Base-by-base conservation (phyloP, 371 early-diverging fungal species). In the Mucor plumbeus region DNA sequence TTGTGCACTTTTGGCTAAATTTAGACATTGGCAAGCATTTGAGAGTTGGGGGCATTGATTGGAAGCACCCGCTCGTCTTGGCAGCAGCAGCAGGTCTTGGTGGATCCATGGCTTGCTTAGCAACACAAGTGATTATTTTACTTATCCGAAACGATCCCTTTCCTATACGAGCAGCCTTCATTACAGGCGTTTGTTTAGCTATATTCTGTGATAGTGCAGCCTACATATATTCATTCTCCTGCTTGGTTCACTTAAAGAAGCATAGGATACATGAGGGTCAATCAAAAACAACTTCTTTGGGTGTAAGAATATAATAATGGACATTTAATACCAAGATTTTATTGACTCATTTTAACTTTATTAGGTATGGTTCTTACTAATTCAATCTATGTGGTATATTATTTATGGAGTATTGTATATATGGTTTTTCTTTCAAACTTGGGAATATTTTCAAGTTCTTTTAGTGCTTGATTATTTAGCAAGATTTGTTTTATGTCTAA, bases 231-330 rank as follows among this genome's bases (percentile, higher is more conserved):
- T 47, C 73, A 0, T 69, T 69, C 40, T 53, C 62, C 0, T 43
- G 67, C 7, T 36, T 69, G 7, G 64, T 69, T 13, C 47, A 64
- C 4, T 44, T 61, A n/a, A 66, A 47, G 36, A 39, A 26, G 19
- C 19, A 61, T 11, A 9, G 67, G 41, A 21, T 64, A 0, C 64
- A 72, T 17, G 62, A 67, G 44, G 50, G 50, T 1, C 72, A 67
- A 21, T 63, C 72, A 31, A 64, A 47, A 48, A 69, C 73, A 41
- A 63, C 73, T 7, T 63, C 73, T 2, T 48, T 68, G 14, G 73
- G 73, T 33, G 73, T 73, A 73, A 59, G 55, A 31, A 8, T 26
- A 11, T 1, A 31, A 43, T 15, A 17, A 26, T 26, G 26, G 26
- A 26, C 26, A 34, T 33, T 55, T 17, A 3, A 5, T 62, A 26